phyloP scores from a whole-genome alignment of 352 stramenopile species.

The Peronospora farinosa region DNA sequence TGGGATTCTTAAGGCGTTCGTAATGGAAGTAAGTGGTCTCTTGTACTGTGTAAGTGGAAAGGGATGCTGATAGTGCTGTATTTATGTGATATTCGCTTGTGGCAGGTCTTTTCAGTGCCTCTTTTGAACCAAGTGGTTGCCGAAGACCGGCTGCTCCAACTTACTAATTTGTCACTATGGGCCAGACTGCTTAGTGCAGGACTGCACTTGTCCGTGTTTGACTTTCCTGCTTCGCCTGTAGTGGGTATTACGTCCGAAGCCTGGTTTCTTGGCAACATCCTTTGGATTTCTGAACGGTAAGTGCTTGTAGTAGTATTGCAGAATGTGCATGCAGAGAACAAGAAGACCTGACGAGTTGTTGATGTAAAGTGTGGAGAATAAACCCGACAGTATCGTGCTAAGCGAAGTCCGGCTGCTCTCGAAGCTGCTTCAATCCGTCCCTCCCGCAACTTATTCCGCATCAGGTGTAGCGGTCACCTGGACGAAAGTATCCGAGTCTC shows the following conservation, averaged over 20 bases:
- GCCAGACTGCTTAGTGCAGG: constrained; percentile 25
- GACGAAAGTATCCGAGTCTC: constrained; percentile 61
- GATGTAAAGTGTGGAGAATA: constrained; percentile 25
- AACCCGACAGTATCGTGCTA: constrained; percentile 24
- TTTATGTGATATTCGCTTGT: constrained; percentile 3
- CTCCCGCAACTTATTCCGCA: constrained; percentile 43
- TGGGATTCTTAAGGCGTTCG: constrained; percentile 24
- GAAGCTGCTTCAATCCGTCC: constrained; percentile 41
- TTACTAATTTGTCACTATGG: constrained; percentile 30
- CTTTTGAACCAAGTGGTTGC: constrained; percentile 33
- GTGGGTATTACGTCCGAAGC: constrained; percentile 43
- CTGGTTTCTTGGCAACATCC: constrained; percentile 59
- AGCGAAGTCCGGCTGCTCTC: constrained; percentile 39
- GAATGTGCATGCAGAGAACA: not conserved
- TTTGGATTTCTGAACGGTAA: constrained; percentile 48
- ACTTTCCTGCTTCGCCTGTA: constrained; percentile 37
- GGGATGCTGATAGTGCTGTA: not conserved
- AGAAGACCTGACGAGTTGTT: constrained; percentile 4
- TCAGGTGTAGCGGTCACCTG: constrained; percentile 52
- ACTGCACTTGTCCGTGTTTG: constrained; percentile 25
- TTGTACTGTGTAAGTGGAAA: not conserved
- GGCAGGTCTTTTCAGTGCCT: constrained; percentile 43
- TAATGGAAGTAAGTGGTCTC: constrained; percentile 24
- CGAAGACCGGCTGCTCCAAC: constrained; percentile 13
- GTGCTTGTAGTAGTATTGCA: not conserved